Base-by-base conservation (phyloP, 306 rosid species). In the Begonia fuchsioides region DNA sequence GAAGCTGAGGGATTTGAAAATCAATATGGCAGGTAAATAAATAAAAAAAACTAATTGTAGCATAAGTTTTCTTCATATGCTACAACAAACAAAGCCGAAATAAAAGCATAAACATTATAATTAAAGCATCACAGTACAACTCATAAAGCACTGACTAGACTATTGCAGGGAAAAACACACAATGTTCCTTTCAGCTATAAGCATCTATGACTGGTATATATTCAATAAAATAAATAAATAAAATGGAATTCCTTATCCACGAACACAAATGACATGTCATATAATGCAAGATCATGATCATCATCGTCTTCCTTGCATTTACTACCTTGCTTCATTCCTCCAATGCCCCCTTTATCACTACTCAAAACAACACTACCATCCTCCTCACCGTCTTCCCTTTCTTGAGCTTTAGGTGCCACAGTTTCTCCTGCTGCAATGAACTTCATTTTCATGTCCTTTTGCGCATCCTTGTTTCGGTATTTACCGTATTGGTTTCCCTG, bases 301-400 rank as follows among this genome's bases (percentile, higher is more conserved):
- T 72, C 64, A 20, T 58, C 17, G 32, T 63, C 71, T 46, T 64
- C 60, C 18, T 43, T 54, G 11, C 10, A 39, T 10, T 53, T 62
- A 6, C 46, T 16, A 32, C 50, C 52, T 13, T 6, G 26, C 67
- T 39, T 63, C 50, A 20, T 52, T n/a, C 14, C 56, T 56, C 39
- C 57, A 14, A 49, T 59, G 16, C 45, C 50, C 5, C 12, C 44
- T 43, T 43, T 64, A 43, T 51, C 60, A 49, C 43, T 61, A 16
- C 67, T 49, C 55, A 68, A 45, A 50, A 61, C 55, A 12, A 55
- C 62, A 66, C 76, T 68, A 43, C 55, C 78, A 47, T 59, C 69
- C 51, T 57, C 71, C 7, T 53, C 74, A 26, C 46, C 68, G 35
- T 17, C 59, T 9, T 55, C 57, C 15, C 46, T 35, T 64, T n/a